Evolutionary conservation across 2,329 filamentous ascomycete genomes (phyloP).

Genomic region (Xylaria digitata): DNA sequence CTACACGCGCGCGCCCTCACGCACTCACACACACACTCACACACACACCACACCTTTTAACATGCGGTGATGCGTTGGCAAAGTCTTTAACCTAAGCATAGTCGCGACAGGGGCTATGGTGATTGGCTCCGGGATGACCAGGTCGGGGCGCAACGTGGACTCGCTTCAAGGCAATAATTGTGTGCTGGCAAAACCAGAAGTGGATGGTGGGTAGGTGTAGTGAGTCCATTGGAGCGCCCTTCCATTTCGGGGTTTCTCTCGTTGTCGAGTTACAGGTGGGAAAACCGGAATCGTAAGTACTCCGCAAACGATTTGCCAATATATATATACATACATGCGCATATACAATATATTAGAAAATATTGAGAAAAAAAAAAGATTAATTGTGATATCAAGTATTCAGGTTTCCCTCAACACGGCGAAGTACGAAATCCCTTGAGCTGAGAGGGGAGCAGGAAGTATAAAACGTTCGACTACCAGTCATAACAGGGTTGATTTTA

Average conservation of each 20-base stretch:
- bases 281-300: neutral
- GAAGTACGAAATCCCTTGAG: neutral
- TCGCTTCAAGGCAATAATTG: constrained; percentile 36
- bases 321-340: no score
- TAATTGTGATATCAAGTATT: neutral
- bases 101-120: constrained; percentile 45
- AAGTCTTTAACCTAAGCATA: constrained; percentile 47
- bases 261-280: constrained; percentile 6
- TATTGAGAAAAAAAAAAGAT: neutral
- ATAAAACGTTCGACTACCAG: constrained; percentile 16
- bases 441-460: neutral
- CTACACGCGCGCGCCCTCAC: constrained; percentile 45
- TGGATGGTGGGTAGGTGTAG: constrained; percentile 17
- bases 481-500: constrained; percentile 2
- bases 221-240: constrained; percentile 27
- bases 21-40: constrained; percentile 47
- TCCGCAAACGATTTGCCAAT: no score
- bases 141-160: constrained; percentile 46
- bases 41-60: constrained; percentile 50
- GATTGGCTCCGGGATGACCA: constrained; percentile 46
- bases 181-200: constrained; percentile 39
- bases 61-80: constrained; percentile 54
- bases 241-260: constrained; percentile 3
- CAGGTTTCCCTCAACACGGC: neutral
- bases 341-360: neutral